phyloP scores from a whole-genome alignment of 352 stramenopile genomes.

The Phytophthora ramorum region DNA sequence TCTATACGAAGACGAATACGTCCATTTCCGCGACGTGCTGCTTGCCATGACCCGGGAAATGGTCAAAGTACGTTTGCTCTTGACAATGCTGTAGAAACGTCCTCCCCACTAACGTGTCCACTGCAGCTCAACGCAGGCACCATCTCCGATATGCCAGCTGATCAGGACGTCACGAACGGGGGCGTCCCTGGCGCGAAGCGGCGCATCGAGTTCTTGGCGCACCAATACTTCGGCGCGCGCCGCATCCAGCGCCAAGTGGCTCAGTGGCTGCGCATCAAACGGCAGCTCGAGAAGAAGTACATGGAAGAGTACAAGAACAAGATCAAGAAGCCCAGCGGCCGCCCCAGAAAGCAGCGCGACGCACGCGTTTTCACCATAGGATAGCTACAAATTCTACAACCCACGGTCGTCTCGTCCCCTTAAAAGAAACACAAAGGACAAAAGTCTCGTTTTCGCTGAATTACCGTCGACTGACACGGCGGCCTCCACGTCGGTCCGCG shows the following conservation, averaged over 20 bases:
- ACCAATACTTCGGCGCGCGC: constrained; percentile 75
- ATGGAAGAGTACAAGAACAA: constrained; percentile 89
- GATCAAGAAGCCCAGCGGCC: constrained; percentile 83
- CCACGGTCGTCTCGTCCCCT: not conserved
- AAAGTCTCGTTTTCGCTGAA: constrained; percentile 6
- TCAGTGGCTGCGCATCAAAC: constrained; percentile 73
- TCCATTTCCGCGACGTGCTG: constrained; percentile 91
- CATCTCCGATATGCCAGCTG: constrained; percentile 51
- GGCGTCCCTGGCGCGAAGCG: constrained; percentile 27
- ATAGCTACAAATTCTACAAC: constrained; percentile 26
- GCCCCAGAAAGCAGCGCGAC: constrained; percentile 79
- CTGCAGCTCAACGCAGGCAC: constrained; percentile 42
- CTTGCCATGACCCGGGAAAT: constrained; percentile 81
- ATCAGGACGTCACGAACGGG: constrained; percentile 36
- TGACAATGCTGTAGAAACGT: not conserved
- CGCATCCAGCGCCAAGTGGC: constrained; percentile 64
- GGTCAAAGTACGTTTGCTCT: constrained; percentile 68
- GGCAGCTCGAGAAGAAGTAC: constrained; percentile 69
- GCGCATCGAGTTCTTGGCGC: constrained; percentile 64
- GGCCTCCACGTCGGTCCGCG: constrained; percentile 38
- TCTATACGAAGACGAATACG: constrained; percentile 81
- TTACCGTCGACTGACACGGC: constrained; percentile 60
- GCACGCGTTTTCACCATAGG: constrained; percentile 78
- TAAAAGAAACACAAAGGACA: not conserved
- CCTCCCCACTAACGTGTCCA: not conserved